Percentiles rank a stretch among this genome's conserved stretches.
Conservation (phyloP, 2,329 filamentous ascomycete genomes). For the Penicillium sumatraense region DNA sequence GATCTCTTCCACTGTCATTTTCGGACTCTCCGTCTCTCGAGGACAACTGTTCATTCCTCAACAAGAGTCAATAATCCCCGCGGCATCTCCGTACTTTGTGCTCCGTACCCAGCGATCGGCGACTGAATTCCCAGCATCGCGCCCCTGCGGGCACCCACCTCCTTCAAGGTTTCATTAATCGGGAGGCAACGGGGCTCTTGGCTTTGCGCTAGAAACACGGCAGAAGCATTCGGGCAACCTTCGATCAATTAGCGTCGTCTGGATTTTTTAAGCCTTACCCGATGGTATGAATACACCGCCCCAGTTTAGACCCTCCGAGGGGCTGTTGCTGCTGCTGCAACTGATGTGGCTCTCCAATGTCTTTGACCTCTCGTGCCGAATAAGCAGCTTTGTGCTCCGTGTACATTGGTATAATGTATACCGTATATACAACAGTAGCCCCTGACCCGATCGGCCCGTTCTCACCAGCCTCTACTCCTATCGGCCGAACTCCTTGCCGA, state of each 20-base stretch:
- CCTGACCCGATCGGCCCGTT: too few relatives aligned
- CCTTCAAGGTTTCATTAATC: constrained; percentile 13
- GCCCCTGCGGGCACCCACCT: too few relatives aligned
- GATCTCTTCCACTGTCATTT: too few relatives aligned
- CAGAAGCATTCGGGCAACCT: constrained; percentile 32
- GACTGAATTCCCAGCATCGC: background rate
- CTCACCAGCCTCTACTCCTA: too few relatives aligned
- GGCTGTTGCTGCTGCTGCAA: background rate
- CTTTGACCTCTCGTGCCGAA: too few relatives aligned
- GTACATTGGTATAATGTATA: too few relatives aligned
- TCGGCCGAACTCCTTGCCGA: too few relatives aligned
- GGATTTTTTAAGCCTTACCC: constrained; percentile 9
- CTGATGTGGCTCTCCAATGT: background rate
- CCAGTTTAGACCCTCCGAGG: constrained; percentile 12
- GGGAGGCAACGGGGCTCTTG: constrained; percentile 28
- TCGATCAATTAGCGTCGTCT: constrained; percentile 26
- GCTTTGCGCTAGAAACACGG: constrained; percentile 38
- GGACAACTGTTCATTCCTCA: background rate
- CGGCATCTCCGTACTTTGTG: too few relatives aligned
- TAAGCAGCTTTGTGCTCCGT: background rate
- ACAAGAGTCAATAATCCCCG: too few relatives aligned
- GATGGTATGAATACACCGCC: constrained; percentile 10
- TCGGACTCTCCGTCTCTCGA: background rate
- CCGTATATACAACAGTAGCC: too few relatives aligned
- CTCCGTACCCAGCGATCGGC: background rate